Percentiles rank a stretch among this genome's conserved stretches.
These are phyloP conservation scores for Geosmithia putterillii DNA, from an alignment of 2,329 filamentous ascomycete genomes.

Conservation along the genomic window DNA sequence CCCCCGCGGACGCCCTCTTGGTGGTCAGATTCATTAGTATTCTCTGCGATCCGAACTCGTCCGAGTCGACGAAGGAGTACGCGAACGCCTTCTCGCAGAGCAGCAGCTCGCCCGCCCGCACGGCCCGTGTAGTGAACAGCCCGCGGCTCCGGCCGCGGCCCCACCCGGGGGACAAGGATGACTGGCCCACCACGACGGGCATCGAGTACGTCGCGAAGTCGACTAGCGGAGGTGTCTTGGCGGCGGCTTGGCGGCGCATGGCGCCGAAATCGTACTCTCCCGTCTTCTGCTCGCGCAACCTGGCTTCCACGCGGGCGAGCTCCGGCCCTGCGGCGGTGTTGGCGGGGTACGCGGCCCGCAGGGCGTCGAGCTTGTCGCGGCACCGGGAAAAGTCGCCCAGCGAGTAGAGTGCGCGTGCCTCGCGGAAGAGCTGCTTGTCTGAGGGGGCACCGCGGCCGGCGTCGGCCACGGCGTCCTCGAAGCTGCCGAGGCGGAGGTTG, in stretches of 20 bases:
- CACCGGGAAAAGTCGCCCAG: constrained; percentile 24
- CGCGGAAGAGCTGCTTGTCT: constrained; percentile 31
- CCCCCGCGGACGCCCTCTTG: constrained; percentile 17
- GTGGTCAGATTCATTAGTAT: neutral
- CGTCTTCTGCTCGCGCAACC: constrained; percentile 23
- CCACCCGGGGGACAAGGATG: constrained; percentile 8
- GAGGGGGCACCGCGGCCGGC: constrained; percentile 5
- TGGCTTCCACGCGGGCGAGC: constrained; percentile 13
- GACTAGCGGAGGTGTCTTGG: constrained; percentile 23
- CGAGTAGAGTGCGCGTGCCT: constrained; percentile 29
- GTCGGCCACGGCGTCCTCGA: constrained; percentile 17
- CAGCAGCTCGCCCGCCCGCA: constrained; percentile 36
- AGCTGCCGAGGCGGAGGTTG: constrained; percentile 16
- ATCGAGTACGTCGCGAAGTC: constrained; percentile 33
- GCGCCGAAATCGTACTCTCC: constrained; percentile 25
- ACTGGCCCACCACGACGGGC: constrained; percentile 25
- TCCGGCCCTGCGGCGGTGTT: constrained; percentile 17
- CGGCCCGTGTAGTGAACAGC: constrained; percentile 33
- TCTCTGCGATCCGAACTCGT: constrained; percentile 19
- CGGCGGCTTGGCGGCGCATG: constrained; percentile 21
- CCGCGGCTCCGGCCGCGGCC: constrained; percentile 27
- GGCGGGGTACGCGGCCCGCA: constrained; percentile 18
- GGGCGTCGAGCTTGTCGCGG: constrained; percentile 16
- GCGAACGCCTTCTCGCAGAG: constrained; percentile 44
- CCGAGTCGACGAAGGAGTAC: constrained; percentile 22